Base-by-base conservation (phyloP, 768 basidiomycete genomes). In the Lactifluus pinguis region DNA sequence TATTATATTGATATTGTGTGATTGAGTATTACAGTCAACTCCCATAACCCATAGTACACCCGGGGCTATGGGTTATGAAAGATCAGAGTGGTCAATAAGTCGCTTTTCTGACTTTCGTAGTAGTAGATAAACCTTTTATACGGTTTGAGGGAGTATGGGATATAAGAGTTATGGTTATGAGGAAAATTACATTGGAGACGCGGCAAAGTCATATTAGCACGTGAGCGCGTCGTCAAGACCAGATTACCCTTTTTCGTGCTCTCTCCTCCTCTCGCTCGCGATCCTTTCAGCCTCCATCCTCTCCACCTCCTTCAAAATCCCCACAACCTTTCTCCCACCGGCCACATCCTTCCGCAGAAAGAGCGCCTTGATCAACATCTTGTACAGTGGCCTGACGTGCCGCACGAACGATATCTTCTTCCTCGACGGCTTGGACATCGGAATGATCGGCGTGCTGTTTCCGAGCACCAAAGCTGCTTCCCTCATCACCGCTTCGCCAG, bases 281-380 rank as follows among this genome's bases (percentile, higher is more conserved):
- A 53, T 51, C 42, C 60, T 62, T 50, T 32, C 63, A 4, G 29
- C 55, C 49, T 55, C 55, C 21, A 48, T n/a, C 57, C 47, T 50
- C 49, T 61, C 63, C 13, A 41, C 59, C 30, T 61, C 63, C 55
- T 66, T 60, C 34, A 66, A 30, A 21, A 64, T 19, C 55, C 63
- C 65, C 59, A 65, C 59, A 1, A 66, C 25, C 42, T 21, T 53
- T 44, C 59, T 65, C 52, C 59, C 65, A 15, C 59, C 65, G 0
- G 59, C 56, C 36, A 57, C 55, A 49, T 66, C 65, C 42, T 51
- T 52, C 52, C 65, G 59, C 49, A 57, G 42, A 64, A 34, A 55
- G 4, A 66, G 44, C 19, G 59, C 63, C 45, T 65, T 62, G 57
- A 66, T 58, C 25, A 66, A 65, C 63, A 65, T 55, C 48, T 60